Evolutionary conservation across 2,329 filamentous ascomycete species (phyloP).

Genomic region (Xylogone sp.): DNA sequence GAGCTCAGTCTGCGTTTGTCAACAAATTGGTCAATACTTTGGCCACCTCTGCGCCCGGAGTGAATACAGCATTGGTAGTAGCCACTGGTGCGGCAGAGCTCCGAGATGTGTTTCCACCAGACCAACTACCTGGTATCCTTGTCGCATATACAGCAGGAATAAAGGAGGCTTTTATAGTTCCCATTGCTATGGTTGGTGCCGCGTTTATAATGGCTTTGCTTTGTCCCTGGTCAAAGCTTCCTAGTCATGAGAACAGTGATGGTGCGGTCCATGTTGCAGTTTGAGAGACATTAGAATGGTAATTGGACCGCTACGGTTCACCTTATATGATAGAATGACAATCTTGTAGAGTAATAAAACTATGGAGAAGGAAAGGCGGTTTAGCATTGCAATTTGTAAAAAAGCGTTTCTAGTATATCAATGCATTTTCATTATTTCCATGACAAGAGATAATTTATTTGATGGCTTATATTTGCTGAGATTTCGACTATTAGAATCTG

Average conservation of each 20-base stretch:
- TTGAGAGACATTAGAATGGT: too few species aligned
- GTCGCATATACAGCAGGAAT: slow-evolving; percentile 58
- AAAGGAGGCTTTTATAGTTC: slow-evolving; percentile 56
- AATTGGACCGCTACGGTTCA: too few species aligned
- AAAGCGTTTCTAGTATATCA: too few species aligned
- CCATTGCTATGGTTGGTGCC: slow-evolving; percentile 36
- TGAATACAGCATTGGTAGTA: slow-evolving; percentile 35
- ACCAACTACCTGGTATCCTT: slow-evolving; percentile 48
- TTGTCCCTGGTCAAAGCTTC: neutral
- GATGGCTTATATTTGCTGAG: too few species aligned
- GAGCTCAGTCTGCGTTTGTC: slow-evolving; percentile 40
- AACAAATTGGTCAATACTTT: slow-evolving; percentile 36
- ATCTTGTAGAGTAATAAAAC: too few species aligned
- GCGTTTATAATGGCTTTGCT: neutral
- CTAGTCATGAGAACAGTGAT: neutral
- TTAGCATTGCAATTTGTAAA: too few species aligned
- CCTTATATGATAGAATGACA: too few species aligned
- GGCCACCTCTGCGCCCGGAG: slow-evolving; percentile 26
- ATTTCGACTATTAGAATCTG: too few species aligned
- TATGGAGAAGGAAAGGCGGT: too few species aligned
- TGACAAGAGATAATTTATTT: too few species aligned
- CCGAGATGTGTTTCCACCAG: slow-evolving; percentile 40
- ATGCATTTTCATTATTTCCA: too few species aligned
- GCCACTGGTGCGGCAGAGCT: slow-evolving; percentile 50
- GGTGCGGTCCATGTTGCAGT: neutral